Percentiles rank a stretch among this genome's conserved stretches.
Conservation (phyloP, 2,329 filamentous ascomycete species). For the Alternaria triticimaculans region DNA sequence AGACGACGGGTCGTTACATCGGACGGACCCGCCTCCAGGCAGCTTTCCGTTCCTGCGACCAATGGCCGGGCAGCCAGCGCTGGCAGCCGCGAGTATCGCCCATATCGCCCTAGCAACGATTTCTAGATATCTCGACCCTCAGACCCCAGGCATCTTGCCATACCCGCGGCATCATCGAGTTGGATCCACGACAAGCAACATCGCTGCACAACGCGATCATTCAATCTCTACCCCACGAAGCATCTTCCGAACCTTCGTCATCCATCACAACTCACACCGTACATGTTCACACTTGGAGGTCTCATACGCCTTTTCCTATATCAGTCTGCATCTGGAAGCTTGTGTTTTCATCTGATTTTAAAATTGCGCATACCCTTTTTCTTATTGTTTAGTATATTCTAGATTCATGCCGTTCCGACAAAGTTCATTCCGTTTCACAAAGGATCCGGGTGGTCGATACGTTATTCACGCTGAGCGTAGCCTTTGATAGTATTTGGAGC, state of each 20-base stretch:
- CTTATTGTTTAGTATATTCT: constrained; percentile 23
- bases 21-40: constrained; percentile 35
- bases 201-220: neutral
- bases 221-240: neutral
- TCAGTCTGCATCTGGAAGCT: constrained; percentile 10
- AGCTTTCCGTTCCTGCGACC: constrained; percentile 30
- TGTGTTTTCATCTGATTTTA: constrained; percentile 16
- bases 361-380: constrained; percentile 36
- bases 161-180: neutral
- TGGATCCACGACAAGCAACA: neutral
- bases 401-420: constrained; percentile 21
- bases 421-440: constrained; percentile 5
- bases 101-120: constrained; percentile 28
- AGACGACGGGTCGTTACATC: constrained; percentile 37
- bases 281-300: constrained; percentile 1
- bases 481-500: constrained; percentile 9
- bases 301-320: constrained; percentile 13
- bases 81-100: constrained; percentile 35
- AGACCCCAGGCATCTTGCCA: neutral
- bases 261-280: neutral
- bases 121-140: constrained; percentile 13
- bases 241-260: constrained; percentile 1
- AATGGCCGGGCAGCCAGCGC: constrained; percentile 47
- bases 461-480: constrained; percentile 21
- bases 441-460: constrained; percentile 2